Conservation (phyloP, 495 filamentous ascomycete species). For the Daldinia grandis region DNA sequence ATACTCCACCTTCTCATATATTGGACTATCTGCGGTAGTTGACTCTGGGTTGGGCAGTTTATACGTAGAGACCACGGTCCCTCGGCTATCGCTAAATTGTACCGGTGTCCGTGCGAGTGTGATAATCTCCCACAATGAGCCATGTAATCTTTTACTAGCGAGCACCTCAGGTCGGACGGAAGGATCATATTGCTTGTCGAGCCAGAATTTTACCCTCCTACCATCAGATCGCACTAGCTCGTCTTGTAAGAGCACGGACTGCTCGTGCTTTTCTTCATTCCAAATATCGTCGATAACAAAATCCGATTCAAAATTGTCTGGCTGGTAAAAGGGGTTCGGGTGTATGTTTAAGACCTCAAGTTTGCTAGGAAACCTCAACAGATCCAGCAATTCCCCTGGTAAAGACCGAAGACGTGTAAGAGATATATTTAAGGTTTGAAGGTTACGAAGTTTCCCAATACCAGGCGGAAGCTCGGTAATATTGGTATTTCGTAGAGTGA, state of each 20-base stretch:
- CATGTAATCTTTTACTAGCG: background rate
- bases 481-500: conserved; percentile 77
- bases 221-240: background rate
- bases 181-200: conserved; percentile 15
- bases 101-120: conserved; percentile 41
- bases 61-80: conserved; percentile 43
- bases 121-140: conserved; percentile 15
- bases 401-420: conserved; percentile 73
- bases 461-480: conserved; percentile 69
- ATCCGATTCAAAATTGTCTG: conserved; percentile 26
- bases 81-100: conserved; percentile 45
- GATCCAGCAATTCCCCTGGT: conserved; percentile 73
- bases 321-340: conserved; percentile 59
- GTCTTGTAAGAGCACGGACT: background rate
- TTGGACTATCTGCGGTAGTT: conserved; percentile 1
- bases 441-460: conserved; percentile 68
- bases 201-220: conserved; percentile 2
- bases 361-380: conserved; percentile 57
- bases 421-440: conserved; percentile 74
- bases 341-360: conserved; percentile 51
- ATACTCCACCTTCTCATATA: background rate
- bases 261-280: background rate
- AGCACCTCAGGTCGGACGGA: background rate
- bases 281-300: background rate
- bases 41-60: conserved; percentile 13